phyloP scores from a whole-genome alignment of 179 eudicot species.

The Gypsophila paniculata region DNA sequence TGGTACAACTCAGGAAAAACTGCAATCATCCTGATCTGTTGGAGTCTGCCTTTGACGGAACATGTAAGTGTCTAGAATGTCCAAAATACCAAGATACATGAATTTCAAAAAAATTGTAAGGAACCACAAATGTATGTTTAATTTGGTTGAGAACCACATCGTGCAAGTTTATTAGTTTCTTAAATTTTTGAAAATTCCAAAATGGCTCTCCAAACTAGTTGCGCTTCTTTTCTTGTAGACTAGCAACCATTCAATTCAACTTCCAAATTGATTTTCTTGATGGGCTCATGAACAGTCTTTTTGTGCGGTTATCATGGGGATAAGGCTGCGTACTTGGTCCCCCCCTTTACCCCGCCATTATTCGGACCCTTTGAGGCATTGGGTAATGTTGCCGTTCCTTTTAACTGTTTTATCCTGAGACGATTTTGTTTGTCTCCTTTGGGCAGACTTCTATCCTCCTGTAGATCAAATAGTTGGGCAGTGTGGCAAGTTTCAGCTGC shows the following conservation, averaged over 20 bases:
- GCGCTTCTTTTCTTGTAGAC: too few relatives aligned
- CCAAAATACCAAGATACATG: not conserved
- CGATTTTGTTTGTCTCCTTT: slow-evolving; percentile 1
- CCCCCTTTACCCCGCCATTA: not conserved
- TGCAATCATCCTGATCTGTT: slow-evolving; percentile 97
- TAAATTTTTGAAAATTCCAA: too few relatives aligned
- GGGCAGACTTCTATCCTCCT: slow-evolving; percentile 75
- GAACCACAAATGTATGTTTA: too few relatives aligned
- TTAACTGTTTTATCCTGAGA: not conserved
- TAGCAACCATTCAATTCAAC: too few relatives aligned
- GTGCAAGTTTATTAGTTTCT: too few relatives aligned
- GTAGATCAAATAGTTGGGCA: slow-evolving; percentile 79
- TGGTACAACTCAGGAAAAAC: slow-evolving; percentile 90
- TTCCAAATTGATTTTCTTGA: not conserved
- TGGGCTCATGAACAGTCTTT: too few relatives aligned
- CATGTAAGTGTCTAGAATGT: slow-evolving; percentile 52
- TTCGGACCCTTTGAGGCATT: not conserved
- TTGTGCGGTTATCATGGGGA: too few relatives aligned
- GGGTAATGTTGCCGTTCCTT: not conserved
- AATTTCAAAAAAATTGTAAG: too few relatives aligned
- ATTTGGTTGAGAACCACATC: too few relatives aligned
- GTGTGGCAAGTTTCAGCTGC: slow-evolving; percentile 83
- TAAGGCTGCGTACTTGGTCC: not conserved
- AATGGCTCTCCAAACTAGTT: too few relatives aligned
- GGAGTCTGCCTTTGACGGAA: slow-evolving; percentile 72